A percentile compares a stretch with the other conserved stretches of the same genome.
Evolutionary conservation across 2,329 filamentous ascomycete genomes (phyloP).

Genomic region (Exophiala spinifera): DNA sequence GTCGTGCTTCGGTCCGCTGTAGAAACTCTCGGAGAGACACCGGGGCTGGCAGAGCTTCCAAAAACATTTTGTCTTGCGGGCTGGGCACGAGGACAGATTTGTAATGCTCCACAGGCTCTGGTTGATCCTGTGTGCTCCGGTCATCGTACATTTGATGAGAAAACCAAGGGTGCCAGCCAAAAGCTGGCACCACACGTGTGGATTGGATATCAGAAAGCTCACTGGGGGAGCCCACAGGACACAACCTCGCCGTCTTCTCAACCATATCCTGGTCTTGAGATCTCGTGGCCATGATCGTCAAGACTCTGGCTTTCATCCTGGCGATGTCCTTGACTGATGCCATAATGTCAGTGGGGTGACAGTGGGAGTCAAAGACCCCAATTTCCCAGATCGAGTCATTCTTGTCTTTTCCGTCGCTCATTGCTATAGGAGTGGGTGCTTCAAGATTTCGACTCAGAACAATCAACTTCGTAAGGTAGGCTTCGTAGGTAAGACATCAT

Average conservation of each 20-base stretch:
- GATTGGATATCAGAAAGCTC: constrained; percentile 15
- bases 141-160: constrained; percentile 59
- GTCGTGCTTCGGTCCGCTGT: constrained; percentile 46
- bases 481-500: too few relatives aligned
- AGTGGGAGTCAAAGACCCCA: constrained; percentile 63
- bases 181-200: constrained; percentile 57
- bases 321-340: constrained; percentile 53
- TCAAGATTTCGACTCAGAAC: neutral
- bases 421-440: neutral
- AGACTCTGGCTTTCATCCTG: constrained; percentile 54
- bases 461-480: neutral
- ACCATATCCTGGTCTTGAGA: constrained; percentile 61
- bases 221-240: constrained; percentile 3
- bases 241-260: constrained; percentile 43
- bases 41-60: constrained; percentile 53
- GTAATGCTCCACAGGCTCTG: constrained; percentile 51
- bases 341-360: constrained; percentile 65
- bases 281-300: constrained; percentile 63
- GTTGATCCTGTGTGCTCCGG: constrained; percentile 17
- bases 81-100: constrained; percentile 50
- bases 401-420: neutral
- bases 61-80: constrained; percentile 47
- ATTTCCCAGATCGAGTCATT: constrained; percentile 48
- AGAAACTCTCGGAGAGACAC: constrained; percentile 53
- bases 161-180: constrained; percentile 69